These are phyloP conservation scores for Rusavskia elegans DNA, from an alignment of 495 filamentous ascomycete species.

Conservation along the genomic window DNA sequence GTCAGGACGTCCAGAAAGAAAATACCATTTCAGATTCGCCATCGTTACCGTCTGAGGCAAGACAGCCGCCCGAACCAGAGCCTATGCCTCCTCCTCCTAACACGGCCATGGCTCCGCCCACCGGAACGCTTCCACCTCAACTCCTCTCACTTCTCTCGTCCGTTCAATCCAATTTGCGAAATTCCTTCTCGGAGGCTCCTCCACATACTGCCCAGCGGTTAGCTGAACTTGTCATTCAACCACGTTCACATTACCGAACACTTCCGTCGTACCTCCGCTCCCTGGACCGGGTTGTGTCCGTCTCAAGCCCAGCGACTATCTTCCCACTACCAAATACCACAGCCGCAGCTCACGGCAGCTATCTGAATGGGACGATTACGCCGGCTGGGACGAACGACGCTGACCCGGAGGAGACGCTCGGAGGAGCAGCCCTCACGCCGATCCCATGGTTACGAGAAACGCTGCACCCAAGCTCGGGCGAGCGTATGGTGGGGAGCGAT, in stretches of 20 bases:
- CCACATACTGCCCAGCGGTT: conserved; percentile 90
- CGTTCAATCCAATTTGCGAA: conserved; percentile 44
- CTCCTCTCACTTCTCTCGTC: conserved; percentile 45
- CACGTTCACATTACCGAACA: conserved; percentile 61
- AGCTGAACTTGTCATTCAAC: conserved; percentile 71
- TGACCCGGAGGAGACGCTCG: conserved; percentile 68
- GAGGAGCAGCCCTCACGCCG: conserved; percentile 81
- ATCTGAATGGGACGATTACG: conserved; percentile 23
- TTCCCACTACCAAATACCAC: conserved; percentile 65
- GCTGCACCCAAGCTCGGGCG: conserved; percentile 5
- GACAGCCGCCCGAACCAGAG: not conserved
- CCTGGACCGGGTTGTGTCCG: conserved; percentile 78
- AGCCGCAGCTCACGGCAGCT: conserved; percentile 20
- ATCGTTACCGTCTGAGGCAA: not conserved
- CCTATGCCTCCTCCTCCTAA: conserved; percentile 21
- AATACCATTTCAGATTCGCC: not conserved
- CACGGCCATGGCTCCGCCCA: conserved; percentile 16
- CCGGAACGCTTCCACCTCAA: conserved; percentile 41
- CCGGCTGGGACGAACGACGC: conserved; percentile 2
- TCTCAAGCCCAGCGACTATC: conserved; percentile 62
- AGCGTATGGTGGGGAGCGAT: conserved; percentile 2
- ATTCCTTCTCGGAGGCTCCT: conserved; percentile 55
- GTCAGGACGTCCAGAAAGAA: conserved; percentile 6
- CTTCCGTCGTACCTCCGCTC: conserved; percentile 78
- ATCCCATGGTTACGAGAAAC: conserved; percentile 64